Evolutionary conservation across 164 flowering plant species (phyloP).

Genomic region (Liquidambar formosana): DNA sequence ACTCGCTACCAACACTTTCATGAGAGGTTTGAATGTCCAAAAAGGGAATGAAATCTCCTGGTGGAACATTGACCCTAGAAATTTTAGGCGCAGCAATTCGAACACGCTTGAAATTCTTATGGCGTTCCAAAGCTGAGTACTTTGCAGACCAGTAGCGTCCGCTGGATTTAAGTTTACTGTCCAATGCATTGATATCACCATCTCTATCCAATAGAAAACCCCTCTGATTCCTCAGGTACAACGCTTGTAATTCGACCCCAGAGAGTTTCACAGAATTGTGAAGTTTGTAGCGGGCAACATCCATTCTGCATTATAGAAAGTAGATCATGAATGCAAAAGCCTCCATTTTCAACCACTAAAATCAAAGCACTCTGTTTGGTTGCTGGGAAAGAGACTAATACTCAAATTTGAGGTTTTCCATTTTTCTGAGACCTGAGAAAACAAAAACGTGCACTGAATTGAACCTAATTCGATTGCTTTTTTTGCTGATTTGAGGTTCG

Average conservation of each 20-base stretch:
- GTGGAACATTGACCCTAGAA: not conserved
- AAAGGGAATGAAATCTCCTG: conserved; percentile 67
- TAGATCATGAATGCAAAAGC: not conserved
- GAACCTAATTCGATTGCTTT: not conserved
- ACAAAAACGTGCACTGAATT: not conserved
- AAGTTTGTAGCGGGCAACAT: conserved; percentile 74
- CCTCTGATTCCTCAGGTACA: conserved; percentile 24
- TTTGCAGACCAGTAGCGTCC: conserved; percentile 91
- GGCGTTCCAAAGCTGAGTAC: conserved; percentile 67
- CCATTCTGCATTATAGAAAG: conserved; percentile 62
- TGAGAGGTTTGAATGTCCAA: conserved; percentile 19
- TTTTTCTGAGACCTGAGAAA: not conserved
- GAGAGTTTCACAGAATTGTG: conserved; percentile 25
- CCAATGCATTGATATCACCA: conserved; percentile 67
- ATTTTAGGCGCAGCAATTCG: conserved; percentile 37
- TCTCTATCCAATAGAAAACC: conserved; percentile 51
- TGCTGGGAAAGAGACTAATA: not conserved
- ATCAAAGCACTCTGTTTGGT: too few species aligned
- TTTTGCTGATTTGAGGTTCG: not conserved
- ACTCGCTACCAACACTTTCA: conserved; percentile 25
- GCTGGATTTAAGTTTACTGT: conserved; percentile 51
- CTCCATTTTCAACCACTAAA: too few species aligned
- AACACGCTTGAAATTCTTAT: conserved; percentile 63
- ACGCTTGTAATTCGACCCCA: conserved; percentile 20
- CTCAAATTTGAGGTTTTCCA: not conserved